Percentiles rank a stretch among this genome's conserved stretches.
Conservation (phyloP, 2,329 filamentous ascomycete genomes). For the Sphaerostilbella broomeana region DNA sequence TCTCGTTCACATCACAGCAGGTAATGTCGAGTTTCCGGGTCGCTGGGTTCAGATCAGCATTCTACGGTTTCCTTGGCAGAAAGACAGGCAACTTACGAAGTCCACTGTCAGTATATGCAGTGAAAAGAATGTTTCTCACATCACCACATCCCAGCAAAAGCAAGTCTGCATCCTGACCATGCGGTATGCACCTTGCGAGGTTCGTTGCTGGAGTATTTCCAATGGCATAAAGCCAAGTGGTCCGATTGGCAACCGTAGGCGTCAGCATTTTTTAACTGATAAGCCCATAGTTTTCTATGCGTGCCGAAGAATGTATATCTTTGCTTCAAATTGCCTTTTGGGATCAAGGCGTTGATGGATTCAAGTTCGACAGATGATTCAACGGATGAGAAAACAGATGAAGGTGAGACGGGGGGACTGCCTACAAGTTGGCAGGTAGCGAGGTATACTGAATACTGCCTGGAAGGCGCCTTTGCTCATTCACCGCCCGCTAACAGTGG, state of each 20-base stretch:
- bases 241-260: slow-evolving; percentile 28
- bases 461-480: too few species aligned
- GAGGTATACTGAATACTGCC: too few species aligned
- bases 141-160: slow-evolving; percentile 53
- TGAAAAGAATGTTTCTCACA: slow-evolving; percentile 50
- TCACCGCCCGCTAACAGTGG: too few species aligned
- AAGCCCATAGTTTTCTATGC: too few species aligned
- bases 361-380: too few species aligned
- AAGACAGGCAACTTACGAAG: slow-evolving; percentile 26
- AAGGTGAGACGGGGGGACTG: too few species aligned
- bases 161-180: slow-evolving; percentile 42
- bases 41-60: too few species aligned
- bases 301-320: too few species aligned
- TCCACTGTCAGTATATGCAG: slow-evolving; percentile 36
- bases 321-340: too few species aligned
- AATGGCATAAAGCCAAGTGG: slow-evolving; percentile 38
- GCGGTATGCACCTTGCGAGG: slow-evolving; percentile 41
- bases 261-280: slow-evolving; percentile 37
- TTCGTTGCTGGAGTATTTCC: slow-evolving; percentile 49
- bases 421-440: too few species aligned
- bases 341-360: too few species aligned
- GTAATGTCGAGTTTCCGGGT: slow-evolving; percentile 46
- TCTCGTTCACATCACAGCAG: slow-evolving; percentile 46
- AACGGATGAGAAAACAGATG: too few species aligned
- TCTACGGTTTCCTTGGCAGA: background rate